A percentile compares a stretch with the other conserved stretches of the same genome.
phyloP scores from a whole-genome alignment of 2,329 filamentous ascomycete genomes.

The Colletotrichum camelliae region DNA sequence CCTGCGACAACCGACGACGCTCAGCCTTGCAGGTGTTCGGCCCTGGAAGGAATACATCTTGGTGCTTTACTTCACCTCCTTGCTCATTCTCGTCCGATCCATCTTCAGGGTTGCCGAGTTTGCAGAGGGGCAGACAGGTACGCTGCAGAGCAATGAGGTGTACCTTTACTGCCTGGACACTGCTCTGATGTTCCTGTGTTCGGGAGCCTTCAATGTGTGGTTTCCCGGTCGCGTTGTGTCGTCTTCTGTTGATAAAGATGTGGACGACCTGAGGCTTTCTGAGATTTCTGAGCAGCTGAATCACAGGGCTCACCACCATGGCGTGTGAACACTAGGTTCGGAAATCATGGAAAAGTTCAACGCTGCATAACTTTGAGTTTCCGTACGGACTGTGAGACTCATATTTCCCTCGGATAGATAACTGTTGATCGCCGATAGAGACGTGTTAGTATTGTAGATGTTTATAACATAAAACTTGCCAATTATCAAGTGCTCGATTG shows the following conservation, averaged over 20 bases:
- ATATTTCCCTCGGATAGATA: accelerated
- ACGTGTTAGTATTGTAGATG: background rate
- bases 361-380: accelerated
- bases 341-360: background rate
- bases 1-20: background rate
- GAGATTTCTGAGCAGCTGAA: background rate
- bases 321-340: background rate
- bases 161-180: background rate
- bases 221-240: background rate
- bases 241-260: background rate
- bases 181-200: background rate
- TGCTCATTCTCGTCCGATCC: background rate
- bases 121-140: background rate
- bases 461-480: background rate
- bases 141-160: background rate
- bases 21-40: background rate
- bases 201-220: background rate
- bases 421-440: background rate
- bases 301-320: background rate
- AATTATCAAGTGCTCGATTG: no score
- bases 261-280: background rate
- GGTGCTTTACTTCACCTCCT: background rate
- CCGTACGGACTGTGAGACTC: background rate
- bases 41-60: background rate
- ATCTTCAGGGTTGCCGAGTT: background rate